Base-by-base conservation (phyloP, 208 protist genomes). In the Crithidia fasciculata region DNA sequence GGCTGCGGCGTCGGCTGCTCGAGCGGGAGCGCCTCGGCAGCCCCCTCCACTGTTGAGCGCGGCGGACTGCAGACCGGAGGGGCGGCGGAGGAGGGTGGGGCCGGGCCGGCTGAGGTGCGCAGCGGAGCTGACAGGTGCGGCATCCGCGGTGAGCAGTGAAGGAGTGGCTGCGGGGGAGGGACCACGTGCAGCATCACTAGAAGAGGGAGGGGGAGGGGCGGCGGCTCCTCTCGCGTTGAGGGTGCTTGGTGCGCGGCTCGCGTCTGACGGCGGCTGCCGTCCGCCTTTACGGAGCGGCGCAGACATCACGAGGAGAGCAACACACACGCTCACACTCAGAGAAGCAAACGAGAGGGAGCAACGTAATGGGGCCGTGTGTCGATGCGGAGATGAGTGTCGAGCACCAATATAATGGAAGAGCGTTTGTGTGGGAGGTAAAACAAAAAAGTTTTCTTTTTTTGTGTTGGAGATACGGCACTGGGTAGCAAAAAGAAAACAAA, bases 401-500 rank as follows among this genome's bases (percentile, higher is more conserved):
- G 28, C 28, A 28, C 28, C 1, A 28, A 1, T 28, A 28, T 28
- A 28, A 28, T 28, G 28, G 28, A 1, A 28, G 1, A 28, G 28
- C 1, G 28, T 28, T 28, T 28, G 28, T 28, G 28, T 1, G 28
- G 28, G 28, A 28, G 28, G 28, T 28, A 28, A 28, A 28, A 1
- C 28, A 28, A 28, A 28, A 28, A 1, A 28, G 28, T 28, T 28
- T 28, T n/a, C n/a, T 28, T 28, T 1, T 28, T 2, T 28, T 28
- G 1, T n/a, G n/a, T 28, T 28, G 28, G 28, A 28, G 28, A 28
- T 28, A 28, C 28, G 28, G 28, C 28, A 28, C 28, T 28, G 28
- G 28, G 28, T 28, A 28, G 28, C 28, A 44, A 66, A 40, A 41
- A 28, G 16, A 78, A 47, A 66, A 77, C 40, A 47, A 55, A 66